Percentiles rank a stretch among this genome's conserved stretches.
Evolutionary conservation across 148 eudicot genomes (phyloP).

Genomic region (Fallopia convolvulus): DNA sequence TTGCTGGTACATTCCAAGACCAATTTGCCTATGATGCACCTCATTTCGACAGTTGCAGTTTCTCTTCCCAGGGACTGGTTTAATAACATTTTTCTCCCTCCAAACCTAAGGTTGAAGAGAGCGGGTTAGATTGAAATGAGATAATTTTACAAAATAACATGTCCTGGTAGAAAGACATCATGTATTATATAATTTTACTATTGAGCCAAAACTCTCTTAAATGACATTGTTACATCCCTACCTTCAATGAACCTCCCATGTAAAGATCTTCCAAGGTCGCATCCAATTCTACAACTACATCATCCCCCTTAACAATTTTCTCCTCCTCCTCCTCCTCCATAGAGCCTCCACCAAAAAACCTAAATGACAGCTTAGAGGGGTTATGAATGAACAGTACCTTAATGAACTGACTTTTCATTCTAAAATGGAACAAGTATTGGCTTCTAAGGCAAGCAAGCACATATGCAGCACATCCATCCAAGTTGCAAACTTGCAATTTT

Average conservation of each 20-base stretch:
- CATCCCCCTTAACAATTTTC: constrained; percentile 82
- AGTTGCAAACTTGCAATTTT: not conserved
- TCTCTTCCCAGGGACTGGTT: constrained; percentile 85
- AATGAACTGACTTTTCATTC: not conserved
- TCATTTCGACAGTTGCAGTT: constrained; percentile 94
- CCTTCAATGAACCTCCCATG: constrained; percentile 96
- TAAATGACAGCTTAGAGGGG: constrained; percentile 11
- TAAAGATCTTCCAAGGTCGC: constrained; percentile 91
- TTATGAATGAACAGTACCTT: not conserved
- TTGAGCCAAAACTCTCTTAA: not conserved
- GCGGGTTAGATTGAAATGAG: not conserved
- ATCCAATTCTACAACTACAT: constrained; percentile 87
- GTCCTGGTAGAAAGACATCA: not conserved
- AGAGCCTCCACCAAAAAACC: constrained; percentile 72
- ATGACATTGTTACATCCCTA: constrained; percentile 15
- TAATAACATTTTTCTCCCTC: constrained; percentile 82
- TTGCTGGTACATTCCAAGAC: constrained; percentile 99
- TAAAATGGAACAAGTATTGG: not conserved
- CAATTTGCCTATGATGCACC: constrained; percentile 94
- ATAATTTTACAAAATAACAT: not conserved
- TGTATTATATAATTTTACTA: not conserved
- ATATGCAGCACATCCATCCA: not conserved
- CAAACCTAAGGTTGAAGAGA: constrained; percentile 45
- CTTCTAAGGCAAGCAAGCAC: not conserved
- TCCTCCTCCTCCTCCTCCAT: constrained; percentile 71